A percentile compares a stretch with the other conserved stretches of the same genome.
Evolutionary conservation across 169 alveolate genomes (phyloP).

Genomic region (Plasmodium vinckei): DNA sequence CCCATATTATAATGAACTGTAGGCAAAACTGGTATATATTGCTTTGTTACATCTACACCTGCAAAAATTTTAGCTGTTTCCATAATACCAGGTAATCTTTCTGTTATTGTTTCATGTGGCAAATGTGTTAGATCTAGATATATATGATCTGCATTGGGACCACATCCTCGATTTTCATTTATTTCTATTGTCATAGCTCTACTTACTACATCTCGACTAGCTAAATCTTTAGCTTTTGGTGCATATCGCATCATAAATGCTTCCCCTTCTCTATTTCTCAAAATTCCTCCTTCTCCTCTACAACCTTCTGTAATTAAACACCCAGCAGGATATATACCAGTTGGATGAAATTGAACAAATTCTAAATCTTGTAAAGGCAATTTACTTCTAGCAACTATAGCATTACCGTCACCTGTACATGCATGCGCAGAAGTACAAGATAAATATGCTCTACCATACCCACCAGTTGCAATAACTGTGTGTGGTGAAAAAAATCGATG

Average conservation of each 20-base stretch:
- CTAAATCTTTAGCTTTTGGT: slow-evolving; percentile 97
- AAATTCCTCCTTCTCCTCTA: slow-evolving; percentile 99
- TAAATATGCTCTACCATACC: slow-evolving; percentile 97
- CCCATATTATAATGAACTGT: slow-evolving; percentile 99
- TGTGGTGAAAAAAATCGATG: slow-evolving; percentile 96
- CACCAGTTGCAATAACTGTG: slow-evolving; percentile 98
- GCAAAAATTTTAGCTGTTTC: slow-evolving; percentile 98
- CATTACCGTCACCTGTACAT: slow-evolving; percentile 98
- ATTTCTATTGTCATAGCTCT: slow-evolving; percentile 98
- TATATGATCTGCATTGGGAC: slow-evolving; percentile 95
- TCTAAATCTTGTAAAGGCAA: slow-evolving; percentile 97
- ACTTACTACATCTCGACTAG: slow-evolving; percentile 98
- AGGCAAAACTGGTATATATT: slow-evolving; percentile 98
- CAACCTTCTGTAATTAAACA: slow-evolving; percentile 99
- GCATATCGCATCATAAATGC: slow-evolving; percentile 96
- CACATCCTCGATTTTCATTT: slow-evolving; percentile 96
- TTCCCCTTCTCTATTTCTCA: slow-evolving; percentile 97
- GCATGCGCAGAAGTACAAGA: slow-evolving; percentile 99
- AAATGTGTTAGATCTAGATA: slow-evolving; percentile 95
- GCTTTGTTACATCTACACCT: slow-evolving; percentile 95
- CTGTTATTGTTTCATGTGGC: slow-evolving; percentile 93
- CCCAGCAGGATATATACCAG: slow-evolving; percentile 98
- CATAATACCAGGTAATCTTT: slow-evolving; percentile 97
- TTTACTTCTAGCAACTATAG: slow-evolving; percentile 94
- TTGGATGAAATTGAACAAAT: slow-evolving; percentile 99